Conservation (phyloP, 140 eudicot species). For the Oenanthe javanica region DNA sequence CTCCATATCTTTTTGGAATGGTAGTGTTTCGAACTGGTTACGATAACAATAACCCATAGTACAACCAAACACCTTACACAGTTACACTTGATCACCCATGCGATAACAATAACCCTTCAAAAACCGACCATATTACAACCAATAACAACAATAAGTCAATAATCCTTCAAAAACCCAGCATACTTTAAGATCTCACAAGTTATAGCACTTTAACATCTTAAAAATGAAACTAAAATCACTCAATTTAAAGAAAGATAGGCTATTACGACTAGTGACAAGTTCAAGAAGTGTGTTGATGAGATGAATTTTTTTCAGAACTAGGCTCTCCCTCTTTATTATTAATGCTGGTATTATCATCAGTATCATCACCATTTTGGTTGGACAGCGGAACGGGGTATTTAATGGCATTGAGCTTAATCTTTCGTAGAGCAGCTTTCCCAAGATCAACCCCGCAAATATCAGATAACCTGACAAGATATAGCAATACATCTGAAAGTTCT, state of each 20-base stretch:
- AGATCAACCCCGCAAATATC: constrained; percentile 57
- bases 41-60: too few species aligned
- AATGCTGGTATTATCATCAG: background rate
- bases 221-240: background rate
- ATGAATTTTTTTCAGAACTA: background rate
- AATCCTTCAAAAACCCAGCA: background rate
- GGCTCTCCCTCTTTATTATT: background rate
- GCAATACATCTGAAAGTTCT: constrained; percentile 64
- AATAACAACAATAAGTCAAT: too few species aligned
- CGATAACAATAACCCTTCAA: background rate
- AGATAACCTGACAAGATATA: constrained; percentile 48
- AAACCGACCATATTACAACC: too few species aligned
- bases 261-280: background rate
- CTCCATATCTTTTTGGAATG: background rate
- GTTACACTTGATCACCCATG: too few species aligned
- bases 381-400: constrained; percentile 34
- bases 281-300: background rate
- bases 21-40: too few species aligned
- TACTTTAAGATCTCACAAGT: background rate
- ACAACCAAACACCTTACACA: too few species aligned
- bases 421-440: constrained; percentile 68
- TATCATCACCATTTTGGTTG: background rate
- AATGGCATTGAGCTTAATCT: constrained; percentile 53
- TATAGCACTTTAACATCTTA: background rate
- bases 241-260: background rate